Conservation (phyloP, 2,329 filamentous ascomycete genomes). For the Penicillium sp. region DNA sequence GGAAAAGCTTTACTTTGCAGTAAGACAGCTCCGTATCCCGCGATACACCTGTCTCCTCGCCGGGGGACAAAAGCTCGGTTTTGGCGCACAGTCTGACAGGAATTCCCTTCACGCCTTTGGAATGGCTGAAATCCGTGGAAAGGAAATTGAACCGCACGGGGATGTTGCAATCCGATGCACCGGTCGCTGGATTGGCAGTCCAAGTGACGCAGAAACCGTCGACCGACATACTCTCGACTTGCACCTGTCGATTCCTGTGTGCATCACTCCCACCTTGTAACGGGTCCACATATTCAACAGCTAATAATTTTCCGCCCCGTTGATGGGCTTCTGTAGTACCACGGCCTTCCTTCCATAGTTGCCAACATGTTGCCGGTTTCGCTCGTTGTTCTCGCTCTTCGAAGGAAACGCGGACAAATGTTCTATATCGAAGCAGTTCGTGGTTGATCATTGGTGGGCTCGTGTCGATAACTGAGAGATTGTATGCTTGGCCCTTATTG, state of each 20-base stretch:
- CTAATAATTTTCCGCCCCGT: constrained; percentile 84
- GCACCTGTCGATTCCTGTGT: constrained; percentile 61
- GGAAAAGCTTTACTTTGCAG: constrained; percentile 96
- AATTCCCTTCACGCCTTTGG: constrained; percentile 97
- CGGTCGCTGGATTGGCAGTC: constrained; percentile 67
- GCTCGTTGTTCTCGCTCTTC: constrained; percentile 92
- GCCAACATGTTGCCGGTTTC: constrained; percentile 81
- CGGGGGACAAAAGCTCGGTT: constrained; percentile 66
- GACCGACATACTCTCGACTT: constrained; percentile 76
- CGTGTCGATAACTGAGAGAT: constrained; percentile 79
- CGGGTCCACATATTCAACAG: constrained; percentile 85
- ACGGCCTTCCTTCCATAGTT: constrained; percentile 91
- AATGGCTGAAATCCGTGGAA: constrained; percentile 97
- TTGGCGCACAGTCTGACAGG: constrained; percentile 91
- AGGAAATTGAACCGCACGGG: constrained; percentile 97
- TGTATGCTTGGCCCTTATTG: constrained; percentile 96
- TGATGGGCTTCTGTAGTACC: constrained; percentile 96
- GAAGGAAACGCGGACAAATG: constrained; percentile 91
- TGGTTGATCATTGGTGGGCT: constrained; percentile 58
- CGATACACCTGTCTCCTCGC: constrained; percentile 41
- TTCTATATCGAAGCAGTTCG: constrained; percentile 73
- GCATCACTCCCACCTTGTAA: constrained; percentile 56
- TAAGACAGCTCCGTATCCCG: constrained; percentile 73
- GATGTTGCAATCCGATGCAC: constrained; percentile 73
- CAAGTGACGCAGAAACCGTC: constrained; percentile 92